These are phyloP conservation scores for Pelargonium nanum DNA, from an alignment of 345 rosid genomes.

Conservation along the genomic window DNA sequence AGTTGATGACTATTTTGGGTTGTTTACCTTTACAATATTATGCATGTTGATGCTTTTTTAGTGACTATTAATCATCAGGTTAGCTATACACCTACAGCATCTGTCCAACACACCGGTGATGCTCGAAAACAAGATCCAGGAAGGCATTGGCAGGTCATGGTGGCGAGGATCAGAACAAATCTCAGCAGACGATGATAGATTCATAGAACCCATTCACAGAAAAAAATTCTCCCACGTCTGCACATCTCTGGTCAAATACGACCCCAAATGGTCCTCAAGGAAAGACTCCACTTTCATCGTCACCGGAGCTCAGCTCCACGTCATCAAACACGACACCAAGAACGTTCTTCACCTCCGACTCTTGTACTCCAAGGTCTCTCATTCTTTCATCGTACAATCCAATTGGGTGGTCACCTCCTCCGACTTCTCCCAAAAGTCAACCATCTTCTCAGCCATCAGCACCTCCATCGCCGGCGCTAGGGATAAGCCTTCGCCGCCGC, in stretches of 20 bases:
- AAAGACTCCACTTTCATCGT: constrained; percentile 53
- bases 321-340: constrained; percentile 54
- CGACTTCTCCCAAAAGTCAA: constrained; percentile 47
- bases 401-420: constrained; percentile 51
- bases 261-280: constrained; percentile 36
- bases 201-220: constrained; percentile 45
- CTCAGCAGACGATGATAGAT: constrained; percentile 20
- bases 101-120: constrained; percentile 42
- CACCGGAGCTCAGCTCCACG: constrained; percentile 80
- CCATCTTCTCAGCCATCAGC: constrained; percentile 66
- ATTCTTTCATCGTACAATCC: constrained; percentile 30
- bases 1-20: too few species aligned
- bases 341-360: constrained; percentile 70
- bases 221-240: constrained; percentile 63
- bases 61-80: constrained; percentile 17
- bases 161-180: constrained; percentile 77
- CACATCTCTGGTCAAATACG: constrained; percentile 58
- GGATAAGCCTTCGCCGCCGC: constrained; percentile 26
- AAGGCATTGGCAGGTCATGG: constrained; percentile 15
- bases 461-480: constrained; percentile 32
- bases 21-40: too few species aligned
- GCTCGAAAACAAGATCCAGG: constrained; percentile 44
- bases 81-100: constrained; percentile 75
- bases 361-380: constrained; percentile 46
- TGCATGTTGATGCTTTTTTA: neutral